Conservation (phyloP, 2,329 filamentous ascomycete species). For the Monilinia fructicola region DNA sequence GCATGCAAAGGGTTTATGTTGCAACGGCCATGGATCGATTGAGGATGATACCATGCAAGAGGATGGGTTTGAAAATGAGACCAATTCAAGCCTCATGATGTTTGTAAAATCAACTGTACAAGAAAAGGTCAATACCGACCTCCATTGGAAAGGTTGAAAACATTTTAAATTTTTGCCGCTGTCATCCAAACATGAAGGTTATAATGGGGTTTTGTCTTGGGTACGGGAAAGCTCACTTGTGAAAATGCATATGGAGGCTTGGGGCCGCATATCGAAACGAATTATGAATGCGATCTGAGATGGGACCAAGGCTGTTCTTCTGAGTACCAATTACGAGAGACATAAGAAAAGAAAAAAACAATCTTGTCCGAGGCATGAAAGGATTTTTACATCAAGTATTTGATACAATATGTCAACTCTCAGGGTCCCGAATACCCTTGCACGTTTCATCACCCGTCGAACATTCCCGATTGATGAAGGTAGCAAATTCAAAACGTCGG, state of each 20-base stretch:
- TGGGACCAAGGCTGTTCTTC: not conserved
- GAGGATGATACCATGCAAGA: conserved; percentile 36
- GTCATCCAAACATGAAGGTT: conserved; percentile 1
- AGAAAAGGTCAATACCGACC: conserved; percentile 53
- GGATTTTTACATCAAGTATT: conserved; percentile 12
- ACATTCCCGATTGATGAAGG: conserved; percentile 1
- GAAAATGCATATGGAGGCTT: conserved; percentile 1
- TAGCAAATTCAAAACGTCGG: conserved; percentile 7
- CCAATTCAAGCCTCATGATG: conserved; percentile 50
- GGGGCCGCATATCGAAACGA: conserved; percentile 15
- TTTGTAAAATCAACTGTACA: conserved; percentile 64
- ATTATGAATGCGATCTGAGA: not conserved
- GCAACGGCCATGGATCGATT: conserved; percentile 41
- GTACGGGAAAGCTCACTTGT: conserved; percentile 5
- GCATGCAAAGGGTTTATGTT: conserved; percentile 66
- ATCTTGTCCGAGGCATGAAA: conserved; percentile 10
- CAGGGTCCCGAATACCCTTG: not conserved
- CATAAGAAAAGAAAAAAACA: conserved; percentile 12
- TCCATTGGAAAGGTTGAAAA: conserved; percentile 54
- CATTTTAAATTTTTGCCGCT: conserved; percentile 21
- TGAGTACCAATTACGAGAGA: not conserved
- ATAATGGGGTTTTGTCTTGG: conserved; percentile 13
- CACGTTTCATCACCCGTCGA: conserved; percentile 15
- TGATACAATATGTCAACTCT: conserved; percentile 12
- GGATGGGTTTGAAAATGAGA: conserved; percentile 43